phyloP scores from a whole-genome alignment of 2,329 filamentous ascomycete species.

The Corniculantispora saksenae region DNA sequence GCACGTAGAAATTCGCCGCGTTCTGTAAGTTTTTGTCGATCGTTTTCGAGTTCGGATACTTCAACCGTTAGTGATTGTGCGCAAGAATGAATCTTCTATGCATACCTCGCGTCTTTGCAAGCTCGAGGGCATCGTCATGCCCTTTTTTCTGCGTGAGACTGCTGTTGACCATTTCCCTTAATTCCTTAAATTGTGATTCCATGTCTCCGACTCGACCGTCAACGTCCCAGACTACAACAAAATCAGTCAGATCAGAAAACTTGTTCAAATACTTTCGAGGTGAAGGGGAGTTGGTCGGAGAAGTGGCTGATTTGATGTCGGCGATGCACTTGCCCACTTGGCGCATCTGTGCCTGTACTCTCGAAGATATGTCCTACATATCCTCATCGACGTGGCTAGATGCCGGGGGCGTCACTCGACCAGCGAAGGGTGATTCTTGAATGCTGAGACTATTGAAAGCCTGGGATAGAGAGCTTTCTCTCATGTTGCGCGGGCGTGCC shows the following conservation, averaged over 20 bases:
- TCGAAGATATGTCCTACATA: background rate
- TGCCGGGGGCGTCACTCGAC: constrained; percentile 46
- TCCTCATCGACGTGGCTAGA: background rate
- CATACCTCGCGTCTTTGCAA: constrained; percentile 74
- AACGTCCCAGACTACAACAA: constrained; percentile 72
- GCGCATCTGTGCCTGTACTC: constrained; percentile 34
- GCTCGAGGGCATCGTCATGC: constrained; percentile 71
- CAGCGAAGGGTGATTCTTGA: constrained; percentile 31
- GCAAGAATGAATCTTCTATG: constrained; percentile 32
- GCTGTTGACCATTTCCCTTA: constrained; percentile 72
- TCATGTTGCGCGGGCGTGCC: constrained; percentile 30
- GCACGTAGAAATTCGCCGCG: constrained; percentile 56
- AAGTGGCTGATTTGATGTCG: constrained; percentile 35
- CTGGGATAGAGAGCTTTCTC: constrained; percentile 47
- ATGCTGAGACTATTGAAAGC: constrained; percentile 44
- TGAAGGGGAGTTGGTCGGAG: constrained; percentile 45
- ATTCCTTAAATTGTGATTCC: constrained; percentile 69
- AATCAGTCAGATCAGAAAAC: constrained; percentile 68
- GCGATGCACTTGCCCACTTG: constrained; percentile 35
- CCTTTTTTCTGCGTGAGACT: constrained; percentile 67
- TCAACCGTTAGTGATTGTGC: constrained; percentile 19
- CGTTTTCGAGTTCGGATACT: constrained; percentile 53
- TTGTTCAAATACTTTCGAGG: constrained; percentile 65
- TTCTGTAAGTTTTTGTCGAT: constrained; percentile 47
- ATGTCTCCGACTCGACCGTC: constrained; percentile 75